phyloP scores from a whole-genome alignment of 2,329 filamentous ascomycete species.

The Diaporthe ampelina region DNA sequence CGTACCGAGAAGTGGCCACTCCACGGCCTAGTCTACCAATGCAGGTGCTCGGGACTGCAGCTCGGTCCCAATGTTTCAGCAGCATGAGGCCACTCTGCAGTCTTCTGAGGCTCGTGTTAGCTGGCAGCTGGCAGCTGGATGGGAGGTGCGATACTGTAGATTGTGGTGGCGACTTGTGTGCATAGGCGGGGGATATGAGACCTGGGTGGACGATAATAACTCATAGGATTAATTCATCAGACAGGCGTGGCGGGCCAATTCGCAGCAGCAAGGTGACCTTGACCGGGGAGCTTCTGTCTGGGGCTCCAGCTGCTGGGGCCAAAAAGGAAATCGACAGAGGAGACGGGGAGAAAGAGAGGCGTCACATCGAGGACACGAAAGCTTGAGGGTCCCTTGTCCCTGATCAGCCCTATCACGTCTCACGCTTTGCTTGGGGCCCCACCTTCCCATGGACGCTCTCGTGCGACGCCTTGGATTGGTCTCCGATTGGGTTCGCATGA shows the following conservation, averaged over 20 bases:
- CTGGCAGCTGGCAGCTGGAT: too few relatives aligned
- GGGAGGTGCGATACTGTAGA: too few relatives aligned
- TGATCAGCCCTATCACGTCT: slow-evolving; percentile 30
- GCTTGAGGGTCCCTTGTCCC: not conserved
- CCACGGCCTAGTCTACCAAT: not conserved
- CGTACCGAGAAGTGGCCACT: not conserved
- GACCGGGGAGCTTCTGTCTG: not conserved
- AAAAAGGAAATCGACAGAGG: not conserved
- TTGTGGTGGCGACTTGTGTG: not conserved
- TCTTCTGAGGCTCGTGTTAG: too few relatives aligned
- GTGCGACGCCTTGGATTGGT: slow-evolving; percentile 11
- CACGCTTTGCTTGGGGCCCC: not conserved
- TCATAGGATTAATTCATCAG: too few relatives aligned
- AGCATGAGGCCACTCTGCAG: not conserved
- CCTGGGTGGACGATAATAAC: too few relatives aligned
- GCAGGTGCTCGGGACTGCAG: not conserved
- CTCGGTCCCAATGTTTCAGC: not conserved
- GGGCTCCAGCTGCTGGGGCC: not conserved
- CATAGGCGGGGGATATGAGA: too few relatives aligned
- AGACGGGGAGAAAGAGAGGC: not conserved
- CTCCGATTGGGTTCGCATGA: slow-evolving; percentile 24
- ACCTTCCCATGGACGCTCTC: slow-evolving; percentile 9
- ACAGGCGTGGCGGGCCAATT: too few relatives aligned
- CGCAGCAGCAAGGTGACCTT: not conserved
- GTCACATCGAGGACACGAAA: not conserved